A percentile compares a stretch with the other conserved stretches of the same genome.
Evolutionary conservation across 106 monocot species (phyloP).

Genomic region (Dioscorea dumetorum): DNA sequence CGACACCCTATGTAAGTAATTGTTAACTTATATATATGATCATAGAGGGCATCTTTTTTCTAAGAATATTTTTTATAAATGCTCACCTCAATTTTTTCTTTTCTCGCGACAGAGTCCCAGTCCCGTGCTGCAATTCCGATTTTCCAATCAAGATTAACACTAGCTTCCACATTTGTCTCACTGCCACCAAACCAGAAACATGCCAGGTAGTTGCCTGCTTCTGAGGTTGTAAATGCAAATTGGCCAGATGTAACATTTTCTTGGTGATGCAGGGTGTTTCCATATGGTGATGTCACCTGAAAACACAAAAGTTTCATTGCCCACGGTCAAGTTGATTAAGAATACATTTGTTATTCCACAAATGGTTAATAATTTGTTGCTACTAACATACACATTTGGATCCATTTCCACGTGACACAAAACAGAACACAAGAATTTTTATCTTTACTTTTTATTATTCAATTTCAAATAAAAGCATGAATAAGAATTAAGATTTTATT

Average conservation of each 20-base stretch:
- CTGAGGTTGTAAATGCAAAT: constrained; percentile 91
- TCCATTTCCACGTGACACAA: no score
- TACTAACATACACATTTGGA: no score
- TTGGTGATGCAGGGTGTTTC: constrained; percentile 68
- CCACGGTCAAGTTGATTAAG: no score
- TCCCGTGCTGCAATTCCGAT: constrained; percentile 83
- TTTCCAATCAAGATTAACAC: constrained; percentile 73
- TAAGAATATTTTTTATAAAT: neutral
- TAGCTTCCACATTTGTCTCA: constrained; percentile 35
- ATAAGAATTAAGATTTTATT: no score
- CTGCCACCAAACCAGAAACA: constrained; percentile 67
- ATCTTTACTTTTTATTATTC: no score
- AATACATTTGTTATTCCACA: no score
- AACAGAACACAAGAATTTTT: no score
- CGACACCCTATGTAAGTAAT: constrained; percentile 53
- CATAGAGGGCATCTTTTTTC: neutral
- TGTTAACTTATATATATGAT: neutral
- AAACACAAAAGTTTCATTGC: neutral
- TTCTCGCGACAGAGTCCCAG: constrained; percentile 87
- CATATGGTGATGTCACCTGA: constrained; percentile 91
- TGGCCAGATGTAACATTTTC: constrained; percentile 58
- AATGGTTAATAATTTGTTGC: no score
- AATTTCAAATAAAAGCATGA: no score
- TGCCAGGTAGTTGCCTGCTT: constrained; percentile 77
- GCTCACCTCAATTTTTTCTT: constrained; percentile 83